Evolutionary conservation across 1,284 basidiomycete species (phyloP), one percentile per base, ranked within the genome.

Genomic region (Exobasidium cylindrosporum): DNA sequence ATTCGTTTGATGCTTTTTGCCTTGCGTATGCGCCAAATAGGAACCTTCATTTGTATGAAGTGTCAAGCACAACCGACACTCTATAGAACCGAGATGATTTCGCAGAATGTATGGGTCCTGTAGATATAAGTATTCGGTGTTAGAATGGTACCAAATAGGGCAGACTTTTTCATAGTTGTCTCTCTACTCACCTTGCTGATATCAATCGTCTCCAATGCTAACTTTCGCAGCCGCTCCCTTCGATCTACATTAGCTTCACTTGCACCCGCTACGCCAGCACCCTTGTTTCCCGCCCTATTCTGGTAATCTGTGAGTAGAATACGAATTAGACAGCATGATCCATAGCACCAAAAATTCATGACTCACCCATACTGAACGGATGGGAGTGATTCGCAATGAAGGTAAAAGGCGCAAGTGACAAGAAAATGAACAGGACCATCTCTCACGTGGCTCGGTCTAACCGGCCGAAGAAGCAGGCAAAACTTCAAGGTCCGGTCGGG

Each of bases 1-100:
- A 79, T 98, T 98, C 1, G 95, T 97, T 81, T 98, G 96, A 79
- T 98, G 96, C 81, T 98, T 99, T 83, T 98, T 98, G 30, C 96
- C 96, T 83, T 98, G 96, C 0, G 96, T 99, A 74, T 99, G 96
- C 0, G 96, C 95, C 53, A 99, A 89, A 81, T 99, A 99, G 23
- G 93, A 97, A 28, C 96, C 96, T 83, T 99, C 96, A 80, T 98
- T 98, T 26, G 96, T 97, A 83, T 99, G 96, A 4, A 98, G 86
- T 0, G 96, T 99, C 43, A 99, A 83, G 81, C 96, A 98, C 43
- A 99, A 86, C 73, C 95, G 90, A 83, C 96, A 99, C 86, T 98
- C 96, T 58, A 98, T 86, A 7, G 93, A 96, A 47, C 96, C 85
- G 61, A 98, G 86, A 81, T 98, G 96, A 82, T 97, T 99, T 81